A percentile compares a stretch with the other conserved stretches of the same genome.
These are phyloP conservation scores for Chaetomium strumarium DNA, from an alignment of 2,329 filamentous ascomycete genomes.

Conservation along the genomic window DNA sequence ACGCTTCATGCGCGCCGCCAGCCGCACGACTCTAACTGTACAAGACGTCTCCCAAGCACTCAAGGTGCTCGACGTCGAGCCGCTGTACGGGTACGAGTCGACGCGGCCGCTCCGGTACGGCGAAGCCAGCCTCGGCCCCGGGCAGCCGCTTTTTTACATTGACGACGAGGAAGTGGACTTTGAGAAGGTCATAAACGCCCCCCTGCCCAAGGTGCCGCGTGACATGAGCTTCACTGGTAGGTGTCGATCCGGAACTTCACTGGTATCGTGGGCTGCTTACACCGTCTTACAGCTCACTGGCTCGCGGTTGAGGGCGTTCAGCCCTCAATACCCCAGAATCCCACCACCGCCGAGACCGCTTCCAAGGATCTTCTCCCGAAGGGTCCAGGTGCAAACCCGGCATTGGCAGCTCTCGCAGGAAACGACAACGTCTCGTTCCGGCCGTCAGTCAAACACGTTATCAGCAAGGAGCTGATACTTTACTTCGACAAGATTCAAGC, in stretches of 20 bases:
- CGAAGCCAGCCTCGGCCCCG: conserved; percentile 86
- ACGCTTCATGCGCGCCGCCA: conserved; percentile 90
- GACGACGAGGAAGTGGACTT: conserved; percentile 99
- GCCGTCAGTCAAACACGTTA: conserved; percentile 88
- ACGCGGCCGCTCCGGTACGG: conserved; percentile 84
- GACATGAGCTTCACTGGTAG: conserved; percentile 87
- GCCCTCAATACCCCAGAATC: conserved; percentile 93
- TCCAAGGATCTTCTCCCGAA: conserved; percentile 84
- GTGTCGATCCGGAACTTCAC: conserved; percentile 20
- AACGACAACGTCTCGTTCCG: conserved; percentile 80
- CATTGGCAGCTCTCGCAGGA: conserved; percentile 75
- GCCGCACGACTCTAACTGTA: conserved; percentile 79
- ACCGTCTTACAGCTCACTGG: conserved; percentile 70
- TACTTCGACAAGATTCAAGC: conserved; percentile 95
- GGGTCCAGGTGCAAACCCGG: conserved; percentile 79
- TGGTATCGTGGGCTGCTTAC: neutral
- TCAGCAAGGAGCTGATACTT: conserved; percentile 91
- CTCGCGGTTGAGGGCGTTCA: conserved; percentile 96
- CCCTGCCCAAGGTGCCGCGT: conserved; percentile 86
- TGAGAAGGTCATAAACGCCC: conserved; percentile 96
- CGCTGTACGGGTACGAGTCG: conserved; percentile 92
- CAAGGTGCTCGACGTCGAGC: conserved; percentile 83
- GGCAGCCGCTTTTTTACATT: conserved; percentile 92
- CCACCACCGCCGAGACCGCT: conserved; percentile 75
- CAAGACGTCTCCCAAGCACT: conserved; percentile 86